A percentile compares a stretch with the other conserved stretches of the same genome.
Evolutionary conservation across 139 green algal genomes (phyloP).

Genomic region (Coelastrella sp.): DNA sequence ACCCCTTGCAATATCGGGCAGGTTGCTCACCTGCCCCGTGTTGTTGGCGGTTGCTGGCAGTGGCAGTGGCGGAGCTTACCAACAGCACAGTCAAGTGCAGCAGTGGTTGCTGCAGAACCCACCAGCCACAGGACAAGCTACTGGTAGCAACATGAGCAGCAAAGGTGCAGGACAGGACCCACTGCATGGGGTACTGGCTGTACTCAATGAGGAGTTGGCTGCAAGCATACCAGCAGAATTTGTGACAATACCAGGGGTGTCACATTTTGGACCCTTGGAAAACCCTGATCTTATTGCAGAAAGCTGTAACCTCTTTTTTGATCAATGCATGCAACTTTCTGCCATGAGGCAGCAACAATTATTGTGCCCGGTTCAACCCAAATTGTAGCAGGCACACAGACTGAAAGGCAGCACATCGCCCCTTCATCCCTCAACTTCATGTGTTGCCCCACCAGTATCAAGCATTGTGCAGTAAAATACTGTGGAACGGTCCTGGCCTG

Average conservation of each 20-base stretch:
- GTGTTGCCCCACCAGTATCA: too few relatives aligned
- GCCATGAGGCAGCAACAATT: too few relatives aligned
- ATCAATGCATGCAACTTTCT: too few relatives aligned
- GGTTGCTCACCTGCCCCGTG: not conserved
- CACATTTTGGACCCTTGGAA: conserved; percentile 43
- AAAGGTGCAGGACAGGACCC: not conserved
- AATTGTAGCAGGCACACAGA: too few relatives aligned
- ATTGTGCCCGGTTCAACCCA: too few relatives aligned
- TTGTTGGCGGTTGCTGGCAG: not conserved
- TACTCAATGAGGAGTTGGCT: conserved; percentile 28
- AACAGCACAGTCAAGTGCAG: not conserved
- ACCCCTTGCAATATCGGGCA: not conserved
- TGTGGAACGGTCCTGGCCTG: too few relatives aligned
- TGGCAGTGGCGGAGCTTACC: not conserved
- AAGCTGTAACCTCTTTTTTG: not conserved
- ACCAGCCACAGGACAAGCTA: not conserved
- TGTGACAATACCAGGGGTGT: not conserved
- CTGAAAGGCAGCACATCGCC: too few relatives aligned
- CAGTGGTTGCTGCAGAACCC: conserved; percentile 12
- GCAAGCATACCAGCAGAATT: not conserved
- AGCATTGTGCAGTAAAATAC: too few relatives aligned
- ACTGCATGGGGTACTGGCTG: conserved; percentile 20
- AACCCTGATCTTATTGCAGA: not conserved
- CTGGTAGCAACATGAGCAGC: not conserved
- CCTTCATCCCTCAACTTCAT: too few relatives aligned